phyloP scores from a whole-genome alignment of 208 protist species.

The Crithidia brevicula region DNA sequence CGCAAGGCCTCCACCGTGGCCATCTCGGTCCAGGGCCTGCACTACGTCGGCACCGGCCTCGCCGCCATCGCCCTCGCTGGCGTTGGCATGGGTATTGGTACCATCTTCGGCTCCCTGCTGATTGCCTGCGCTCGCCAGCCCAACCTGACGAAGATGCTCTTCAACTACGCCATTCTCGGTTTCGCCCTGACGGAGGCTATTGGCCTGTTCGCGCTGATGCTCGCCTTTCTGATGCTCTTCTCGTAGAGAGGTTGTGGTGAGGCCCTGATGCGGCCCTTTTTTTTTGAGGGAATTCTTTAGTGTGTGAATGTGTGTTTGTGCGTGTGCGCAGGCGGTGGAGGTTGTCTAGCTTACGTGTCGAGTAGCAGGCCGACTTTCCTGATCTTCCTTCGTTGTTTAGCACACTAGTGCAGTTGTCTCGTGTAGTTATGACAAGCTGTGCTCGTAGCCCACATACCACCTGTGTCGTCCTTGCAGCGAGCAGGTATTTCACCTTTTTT shows the following conservation, averaged over 20 bases:
- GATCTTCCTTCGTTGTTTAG: too few relatives aligned
- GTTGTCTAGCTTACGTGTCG: background rate
- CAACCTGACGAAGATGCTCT: slow-evolving; percentile 91
- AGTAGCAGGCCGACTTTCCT: too few relatives aligned
- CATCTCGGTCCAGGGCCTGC: slow-evolving; percentile 90
- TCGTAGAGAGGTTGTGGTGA: slow-evolving; percentile 54
- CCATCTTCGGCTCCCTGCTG: slow-evolving; percentile 88
- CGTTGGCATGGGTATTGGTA: slow-evolving; percentile 92
- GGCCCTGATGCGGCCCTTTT: background rate
- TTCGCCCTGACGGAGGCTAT: slow-evolving; percentile 93
- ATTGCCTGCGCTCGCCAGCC: slow-evolving; percentile 89
- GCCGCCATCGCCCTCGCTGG: slow-evolving; percentile 90
- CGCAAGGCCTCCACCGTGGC: slow-evolving; percentile 83
- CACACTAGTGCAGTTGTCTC: too few relatives aligned
- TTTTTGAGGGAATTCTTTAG: background rate
- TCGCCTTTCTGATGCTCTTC: slow-evolving; percentile 94
- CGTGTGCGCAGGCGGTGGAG: background rate
- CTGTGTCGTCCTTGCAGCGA: background rate
- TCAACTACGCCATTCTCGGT: slow-evolving; percentile 94
- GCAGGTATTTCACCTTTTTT: slow-evolving; percentile 2
- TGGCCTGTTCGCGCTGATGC: slow-evolving; percentile 91
- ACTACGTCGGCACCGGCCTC: slow-evolving; percentile 92
- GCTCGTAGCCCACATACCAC: too few relatives aligned
- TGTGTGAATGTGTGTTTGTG: background rate
- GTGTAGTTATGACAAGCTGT: too few relatives aligned